Percentiles rank a stretch among this genome's conserved stretches.
Evolutionary conservation across 495 filamentous ascomycete species (phyloP).

Genomic region (Daldinia concentrica): DNA sequence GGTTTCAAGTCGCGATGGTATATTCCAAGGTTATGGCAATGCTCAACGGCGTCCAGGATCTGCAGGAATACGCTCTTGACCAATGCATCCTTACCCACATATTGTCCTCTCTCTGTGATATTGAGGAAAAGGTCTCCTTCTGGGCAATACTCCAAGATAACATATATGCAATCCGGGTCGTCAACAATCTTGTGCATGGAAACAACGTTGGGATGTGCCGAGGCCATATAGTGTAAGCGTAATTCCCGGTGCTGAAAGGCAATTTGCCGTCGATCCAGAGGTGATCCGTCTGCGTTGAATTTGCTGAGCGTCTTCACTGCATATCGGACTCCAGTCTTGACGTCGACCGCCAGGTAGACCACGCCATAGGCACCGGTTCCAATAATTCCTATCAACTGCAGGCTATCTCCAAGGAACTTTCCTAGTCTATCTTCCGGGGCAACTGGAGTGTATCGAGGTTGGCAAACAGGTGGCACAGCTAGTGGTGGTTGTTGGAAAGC

Average conservation of each 20-base stretch:
- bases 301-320: constrained; percentile 98
- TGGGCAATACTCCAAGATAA: constrained; percentile 96
- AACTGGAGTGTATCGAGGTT: constrained; percentile 53
- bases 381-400: constrained; percentile 85
- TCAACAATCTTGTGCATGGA: constrained; percentile 95
- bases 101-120: constrained; percentile 94
- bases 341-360: constrained; percentile 92
- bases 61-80: constrained; percentile 92
- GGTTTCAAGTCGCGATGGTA: constrained; percentile 99
- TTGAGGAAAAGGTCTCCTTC: constrained; percentile 97
- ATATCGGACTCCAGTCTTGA: constrained; percentile 81
- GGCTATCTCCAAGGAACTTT: constrained; percentile 79
- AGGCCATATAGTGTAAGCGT: constrained; percentile 86
- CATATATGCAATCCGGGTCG: constrained; percentile 90
- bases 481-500: constrained; percentile 52
- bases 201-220: constrained; percentile 90
- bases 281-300: constrained; percentile 68
- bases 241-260: constrained; percentile 95
- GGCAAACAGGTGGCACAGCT: constrained; percentile 41
- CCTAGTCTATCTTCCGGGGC: constrained; percentile 87
- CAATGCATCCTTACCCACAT: constrained; percentile 89
- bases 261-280: constrained; percentile 85
- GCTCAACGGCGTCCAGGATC: constrained; percentile 95
- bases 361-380: constrained; percentile 97
- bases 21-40: constrained; percentile 92